A percentile compares a stretch with the other conserved stretches of the same genome.
These are phyloP conservation scores for Fusarium sp. DNA, from an alignment of 2,329 filamentous ascomycete genomes.

Conservation along the genomic window DNA sequence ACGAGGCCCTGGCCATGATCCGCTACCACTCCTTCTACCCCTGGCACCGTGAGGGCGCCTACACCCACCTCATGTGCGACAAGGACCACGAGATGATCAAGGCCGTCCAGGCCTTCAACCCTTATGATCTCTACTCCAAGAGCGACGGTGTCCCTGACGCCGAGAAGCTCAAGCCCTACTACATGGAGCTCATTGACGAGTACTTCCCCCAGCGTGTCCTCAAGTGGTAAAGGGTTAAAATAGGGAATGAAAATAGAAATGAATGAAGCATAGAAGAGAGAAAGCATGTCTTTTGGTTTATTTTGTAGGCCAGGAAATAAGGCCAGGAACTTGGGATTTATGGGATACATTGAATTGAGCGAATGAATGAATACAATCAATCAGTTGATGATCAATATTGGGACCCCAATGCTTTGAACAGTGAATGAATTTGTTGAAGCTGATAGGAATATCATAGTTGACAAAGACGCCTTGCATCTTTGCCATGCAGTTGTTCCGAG, in stretches of 20 bases:
- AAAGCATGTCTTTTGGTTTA: slow-evolving; percentile 10
- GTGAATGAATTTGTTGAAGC: background rate
- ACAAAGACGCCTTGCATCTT: background rate
- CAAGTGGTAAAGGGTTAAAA: slow-evolving; percentile 54
- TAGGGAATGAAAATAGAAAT: slow-evolving; percentile 7
- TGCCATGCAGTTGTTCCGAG: too few relatives aligned
- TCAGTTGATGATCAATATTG: slow-evolving; percentile 10
- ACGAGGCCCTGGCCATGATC: slow-evolving; percentile 92
- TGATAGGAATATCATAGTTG: background rate
- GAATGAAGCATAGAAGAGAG: slow-evolving; percentile 10
- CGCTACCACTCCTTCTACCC: slow-evolving; percentile 94
- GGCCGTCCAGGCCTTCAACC: slow-evolving; percentile 89
- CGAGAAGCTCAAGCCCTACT: slow-evolving; percentile 78
- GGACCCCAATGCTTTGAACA: background rate
- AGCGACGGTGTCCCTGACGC: slow-evolving; percentile 84
- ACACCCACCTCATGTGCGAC: slow-evolving; percentile 85
- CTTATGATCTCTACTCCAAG: slow-evolving; percentile 94
- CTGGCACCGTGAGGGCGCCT: slow-evolving; percentile 88
- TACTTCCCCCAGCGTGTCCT: slow-evolving; percentile 59
- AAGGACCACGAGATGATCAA: slow-evolving; percentile 85
- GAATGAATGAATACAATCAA: slow-evolving; percentile 30
- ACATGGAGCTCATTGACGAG: slow-evolving; percentile 61
- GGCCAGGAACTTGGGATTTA: slow-evolving; percentile 13
- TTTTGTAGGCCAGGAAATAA: slow-evolving; percentile 14
- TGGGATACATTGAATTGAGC: slow-evolving; percentile 30